phyloP scores from a whole-genome alignment of 352 stramenopile species.

The Aphanomyces invadans region DNA sequence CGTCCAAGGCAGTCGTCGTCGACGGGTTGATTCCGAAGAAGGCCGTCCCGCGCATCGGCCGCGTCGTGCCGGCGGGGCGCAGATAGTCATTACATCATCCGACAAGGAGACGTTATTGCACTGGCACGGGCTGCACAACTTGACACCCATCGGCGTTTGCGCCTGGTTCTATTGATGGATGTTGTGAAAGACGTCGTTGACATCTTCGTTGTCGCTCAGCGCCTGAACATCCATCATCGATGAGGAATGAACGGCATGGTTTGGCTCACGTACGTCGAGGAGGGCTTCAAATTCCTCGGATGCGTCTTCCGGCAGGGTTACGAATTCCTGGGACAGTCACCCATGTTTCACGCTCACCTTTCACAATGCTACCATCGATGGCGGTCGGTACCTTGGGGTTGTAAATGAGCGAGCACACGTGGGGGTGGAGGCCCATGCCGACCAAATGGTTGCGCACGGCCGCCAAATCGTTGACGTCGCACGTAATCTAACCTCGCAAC shows the following conservation, averaged over 20 bases:
- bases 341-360: too few relatives aligned
- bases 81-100: conserved; percentile 10
- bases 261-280: conserved; percentile 30
- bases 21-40: conserved; percentile 12
- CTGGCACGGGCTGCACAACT: too few relatives aligned
- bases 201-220: conserved; percentile 71
- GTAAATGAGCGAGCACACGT: conserved; percentile 74
- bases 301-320: conserved; percentile 47
- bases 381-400: conserved; percentile 34
- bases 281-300: conserved; percentile 66
- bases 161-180: conserved; percentile 48
- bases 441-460: conserved; percentile 50
- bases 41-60: conserved; percentile 48
- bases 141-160: not conserved
- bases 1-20: not conserved
- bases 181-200: conserved; percentile 78
- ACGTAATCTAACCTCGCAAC: conserved; percentile 34
- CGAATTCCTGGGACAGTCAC: conserved; percentile 51
- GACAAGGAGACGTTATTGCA: too few relatives aligned
- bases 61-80: conserved; percentile 36
- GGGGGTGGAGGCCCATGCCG: conserved; percentile 46
- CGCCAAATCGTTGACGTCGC: conserved; percentile 54
- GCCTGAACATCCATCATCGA: conserved; percentile 25
- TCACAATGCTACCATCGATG: not conserved
- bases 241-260: too few relatives aligned